Evolutionary conservation across 148 eudicot genomes (phyloP).

Genomic region (Fagopyrum homotropicum): DNA sequence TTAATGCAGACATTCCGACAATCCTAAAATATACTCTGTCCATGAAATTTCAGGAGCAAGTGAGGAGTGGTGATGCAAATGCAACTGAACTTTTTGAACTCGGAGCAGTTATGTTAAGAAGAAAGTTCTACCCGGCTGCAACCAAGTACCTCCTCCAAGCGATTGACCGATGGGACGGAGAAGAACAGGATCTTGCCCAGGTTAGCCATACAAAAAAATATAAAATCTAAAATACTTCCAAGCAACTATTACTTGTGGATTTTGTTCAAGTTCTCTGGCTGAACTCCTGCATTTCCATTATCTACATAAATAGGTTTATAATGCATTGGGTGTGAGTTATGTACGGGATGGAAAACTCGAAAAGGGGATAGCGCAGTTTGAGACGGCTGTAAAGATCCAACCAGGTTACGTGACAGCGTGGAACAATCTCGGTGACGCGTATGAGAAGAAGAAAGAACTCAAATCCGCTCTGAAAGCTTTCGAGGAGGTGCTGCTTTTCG

Average conservation of each 20-base stretch:
- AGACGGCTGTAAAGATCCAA: constrained; percentile 78
- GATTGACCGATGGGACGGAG: constrained; percentile 92
- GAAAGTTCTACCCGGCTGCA: constrained; percentile 85
- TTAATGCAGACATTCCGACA: too few species aligned
- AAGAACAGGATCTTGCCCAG: constrained; percentile 96
- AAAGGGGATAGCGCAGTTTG: constrained; percentile 74
- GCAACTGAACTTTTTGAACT: constrained; percentile 87
- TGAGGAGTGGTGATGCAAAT: constrained; percentile 92
- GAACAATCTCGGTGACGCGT: constrained; percentile 96
- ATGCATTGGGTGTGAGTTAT: constrained; percentile 85
- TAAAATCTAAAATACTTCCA: background rate
- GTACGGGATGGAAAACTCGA: constrained; percentile 75
- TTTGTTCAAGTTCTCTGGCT: background rate
- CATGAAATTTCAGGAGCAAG: constrained; percentile 66
- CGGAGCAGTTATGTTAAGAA: constrained; percentile 92
- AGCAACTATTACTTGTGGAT: background rate
- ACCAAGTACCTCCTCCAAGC: constrained; percentile 82
- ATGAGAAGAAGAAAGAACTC: constrained; percentile 73
- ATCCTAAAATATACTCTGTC: background rate
- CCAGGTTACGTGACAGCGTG: constrained; percentile 93
- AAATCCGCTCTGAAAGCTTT: constrained; percentile 78
- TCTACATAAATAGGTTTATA: constrained; percentile 52
- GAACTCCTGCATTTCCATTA: background rate
- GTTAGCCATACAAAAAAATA: constrained; percentile 20
- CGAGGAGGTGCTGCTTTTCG: constrained; percentile 88